Percentiles rank a stretch among this genome's conserved stretches.
phyloP scores from a whole-genome alignment of 2,329 filamentous ascomycete species.

The Alternaria conjuncta region DNA sequence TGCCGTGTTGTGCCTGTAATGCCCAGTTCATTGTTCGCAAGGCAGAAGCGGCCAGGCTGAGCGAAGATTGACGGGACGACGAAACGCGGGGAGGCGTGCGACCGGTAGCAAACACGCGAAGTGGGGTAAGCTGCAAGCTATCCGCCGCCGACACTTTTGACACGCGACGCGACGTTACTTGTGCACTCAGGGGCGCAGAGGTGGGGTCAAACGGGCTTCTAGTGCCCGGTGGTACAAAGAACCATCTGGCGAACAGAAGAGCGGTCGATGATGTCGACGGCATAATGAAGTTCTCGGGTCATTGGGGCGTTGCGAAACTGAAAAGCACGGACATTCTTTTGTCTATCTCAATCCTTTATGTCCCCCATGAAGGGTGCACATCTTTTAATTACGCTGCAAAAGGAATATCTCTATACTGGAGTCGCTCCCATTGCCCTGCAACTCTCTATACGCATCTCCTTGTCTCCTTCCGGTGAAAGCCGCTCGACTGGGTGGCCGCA shows the following conservation, averaged over 20 bases:
- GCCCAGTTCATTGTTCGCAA: neutral
- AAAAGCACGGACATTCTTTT: neutral
- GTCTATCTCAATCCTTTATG: neutral
- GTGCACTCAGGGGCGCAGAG: neutral
- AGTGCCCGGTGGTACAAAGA: neutral
- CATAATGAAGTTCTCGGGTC: neutral
- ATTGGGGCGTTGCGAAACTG: neutral
- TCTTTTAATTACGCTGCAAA: conserved; percentile 1
- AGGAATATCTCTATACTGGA: conserved; percentile 12
- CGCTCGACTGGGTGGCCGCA: conserved; percentile 6
- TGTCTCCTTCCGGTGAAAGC: conserved; percentile 7
- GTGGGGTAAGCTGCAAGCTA: conserved; percentile 1
- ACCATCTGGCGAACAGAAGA: no score
- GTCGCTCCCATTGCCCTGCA: conserved; percentile 3
- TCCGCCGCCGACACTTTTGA: neutral
- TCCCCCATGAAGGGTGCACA: neutral
- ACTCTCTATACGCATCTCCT: neutral
- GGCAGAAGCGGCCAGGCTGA: neutral
- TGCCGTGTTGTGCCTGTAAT: neutral
- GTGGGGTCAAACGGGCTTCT: neutral
- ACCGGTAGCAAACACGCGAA: neutral
- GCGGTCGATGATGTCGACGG: neutral
- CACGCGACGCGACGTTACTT: neutral
- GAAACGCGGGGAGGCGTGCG: neutral
- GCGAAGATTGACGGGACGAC: neutral